Evolutionary conservation across 306 rosid species (phyloP).

Genomic region (Crotalaria pallida): DNA sequence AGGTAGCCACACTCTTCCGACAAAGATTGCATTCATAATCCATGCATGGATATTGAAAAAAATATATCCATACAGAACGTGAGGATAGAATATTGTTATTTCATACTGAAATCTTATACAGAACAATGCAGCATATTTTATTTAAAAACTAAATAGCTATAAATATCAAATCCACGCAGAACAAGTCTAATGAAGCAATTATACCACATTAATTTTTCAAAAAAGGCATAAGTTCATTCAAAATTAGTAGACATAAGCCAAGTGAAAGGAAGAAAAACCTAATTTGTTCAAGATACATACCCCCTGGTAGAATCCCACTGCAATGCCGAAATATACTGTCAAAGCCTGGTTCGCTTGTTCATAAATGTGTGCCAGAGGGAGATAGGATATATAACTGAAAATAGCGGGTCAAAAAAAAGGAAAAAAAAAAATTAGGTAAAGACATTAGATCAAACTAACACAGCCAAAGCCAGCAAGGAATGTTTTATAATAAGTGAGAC

Average conservation of each 20-base stretch:
- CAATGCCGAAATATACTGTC: conserved; percentile 62
- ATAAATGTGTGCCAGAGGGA: conserved; percentile 96
- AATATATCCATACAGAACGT: not conserved
- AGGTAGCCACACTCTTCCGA: conserved; percentile 3
- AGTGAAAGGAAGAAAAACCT: conserved; percentile 14
- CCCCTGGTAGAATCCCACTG: conserved; percentile 99
- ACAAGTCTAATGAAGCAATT: not conserved
- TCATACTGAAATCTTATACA: not conserved
- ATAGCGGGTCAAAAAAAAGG: too few relatives aligned
- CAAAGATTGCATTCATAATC: not conserved
- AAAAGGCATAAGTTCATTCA: not conserved
- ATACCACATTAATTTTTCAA: not conserved
- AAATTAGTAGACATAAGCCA: not conserved
- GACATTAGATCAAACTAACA: conserved; percentile 15
- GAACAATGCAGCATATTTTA: not conserved
- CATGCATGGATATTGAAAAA: not conserved
- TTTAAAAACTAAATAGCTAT: not conserved
- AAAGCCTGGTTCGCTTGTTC: conserved; percentile 86
- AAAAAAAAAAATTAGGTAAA: conserved; percentile 28
- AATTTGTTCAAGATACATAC: conserved; percentile 42
- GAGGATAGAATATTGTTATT: not conserved
- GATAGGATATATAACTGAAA: conserved; percentile 89
- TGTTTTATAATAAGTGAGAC: not conserved
- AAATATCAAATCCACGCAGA: not conserved
- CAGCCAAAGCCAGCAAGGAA: not conserved